Percentiles rank a stretch among this genome's conserved stretches.
Conservation (phyloP, 2,329 filamentous ascomycete species). For the Dothideomycetes sp. region DNA sequence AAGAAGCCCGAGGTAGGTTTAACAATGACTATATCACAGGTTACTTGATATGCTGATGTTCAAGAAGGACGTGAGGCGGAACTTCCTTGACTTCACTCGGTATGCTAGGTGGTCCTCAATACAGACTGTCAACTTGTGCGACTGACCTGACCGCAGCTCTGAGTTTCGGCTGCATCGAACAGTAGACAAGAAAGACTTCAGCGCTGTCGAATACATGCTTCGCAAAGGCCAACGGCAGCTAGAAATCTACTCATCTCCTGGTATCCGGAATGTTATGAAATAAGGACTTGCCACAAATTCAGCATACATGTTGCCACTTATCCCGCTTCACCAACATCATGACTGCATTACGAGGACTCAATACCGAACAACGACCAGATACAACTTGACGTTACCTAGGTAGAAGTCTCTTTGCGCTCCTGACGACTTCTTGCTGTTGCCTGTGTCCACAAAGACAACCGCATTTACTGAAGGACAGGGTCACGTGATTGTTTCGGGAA, state of each 20-base stretch:
- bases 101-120: conserved; percentile 13
- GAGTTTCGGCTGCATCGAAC: conserved; percentile 65
- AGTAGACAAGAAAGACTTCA: conserved; percentile 76
- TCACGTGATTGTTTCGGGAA: conserved; percentile 7
- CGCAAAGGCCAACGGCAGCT: conserved; percentile 74
- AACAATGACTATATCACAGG: conserved; percentile 11
- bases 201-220: conserved; percentile 73
- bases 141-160: conserved; percentile 36
- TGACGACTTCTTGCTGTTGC: no score
- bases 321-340: no score
- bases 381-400: no score
- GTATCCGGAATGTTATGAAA: conserved; percentile 61
- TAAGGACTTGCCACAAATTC: no score
- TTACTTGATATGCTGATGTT: conserved; percentile 11
- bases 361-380: no score
- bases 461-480: no score
- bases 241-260: conserved; percentile 69
- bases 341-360: no score
- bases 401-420: no score
- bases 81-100: conserved; percentile 26
- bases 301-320: no score
- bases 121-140: conserved; percentile 5
- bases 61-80: conserved; percentile 17
- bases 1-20: conserved; percentile 64
- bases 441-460: no score